Conservation (phyloP, 495 filamentous ascomycete species). For the Podospora tetraspora region DNA sequence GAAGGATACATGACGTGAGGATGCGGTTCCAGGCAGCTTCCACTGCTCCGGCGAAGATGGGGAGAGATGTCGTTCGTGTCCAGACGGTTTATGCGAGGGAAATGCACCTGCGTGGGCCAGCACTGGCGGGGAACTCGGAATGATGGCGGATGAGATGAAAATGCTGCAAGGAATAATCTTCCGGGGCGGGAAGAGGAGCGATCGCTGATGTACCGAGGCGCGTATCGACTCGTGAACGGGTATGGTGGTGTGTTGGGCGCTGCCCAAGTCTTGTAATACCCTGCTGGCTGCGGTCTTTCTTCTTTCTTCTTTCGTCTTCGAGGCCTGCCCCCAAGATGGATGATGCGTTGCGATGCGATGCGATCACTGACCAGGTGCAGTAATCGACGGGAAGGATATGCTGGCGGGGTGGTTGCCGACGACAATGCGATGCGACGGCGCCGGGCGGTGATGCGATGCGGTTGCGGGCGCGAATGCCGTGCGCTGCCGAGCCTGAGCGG, state of each 20-base stretch:
- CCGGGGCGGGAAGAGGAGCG: slow-evolving; percentile 13
- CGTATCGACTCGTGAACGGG: background rate
- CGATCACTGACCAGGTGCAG: slow-evolving; percentile 19
- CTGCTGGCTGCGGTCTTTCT: slow-evolving; percentile 14
- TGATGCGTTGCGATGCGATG: slow-evolving; percentile 22
- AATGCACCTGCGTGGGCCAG: slow-evolving; percentile 10
- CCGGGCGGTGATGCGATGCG: slow-evolving; percentile 4
- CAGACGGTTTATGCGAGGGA: slow-evolving; percentile 2
- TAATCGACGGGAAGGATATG: slow-evolving; percentile 19
- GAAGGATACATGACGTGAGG: slow-evolving; percentile 42
- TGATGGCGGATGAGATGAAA: background rate
- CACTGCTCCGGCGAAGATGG: slow-evolving; percentile 8
- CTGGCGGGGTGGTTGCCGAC: slow-evolving; percentile 15
- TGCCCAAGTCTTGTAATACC: slow-evolving; percentile 21
- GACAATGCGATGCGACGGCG: slow-evolving; percentile 19
- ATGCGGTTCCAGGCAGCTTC: slow-evolving; percentile 14
- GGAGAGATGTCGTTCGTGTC: background rate
- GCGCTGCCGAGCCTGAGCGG: slow-evolving; percentile 21
- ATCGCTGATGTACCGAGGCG: slow-evolving; percentile 11
- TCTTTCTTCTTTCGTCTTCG: slow-evolving; percentile 15
- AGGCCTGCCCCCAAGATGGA: slow-evolving; percentile 36
- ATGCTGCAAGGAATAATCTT: background rate
- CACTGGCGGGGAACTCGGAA: background rate
- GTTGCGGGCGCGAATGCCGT: slow-evolving; percentile 19
- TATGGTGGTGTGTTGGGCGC: slow-evolving; percentile 21